These are phyloP conservation scores for Prunus kanzakura DNA, from an alignment of 306 rosid species.

Conservation along the genomic window DNA sequence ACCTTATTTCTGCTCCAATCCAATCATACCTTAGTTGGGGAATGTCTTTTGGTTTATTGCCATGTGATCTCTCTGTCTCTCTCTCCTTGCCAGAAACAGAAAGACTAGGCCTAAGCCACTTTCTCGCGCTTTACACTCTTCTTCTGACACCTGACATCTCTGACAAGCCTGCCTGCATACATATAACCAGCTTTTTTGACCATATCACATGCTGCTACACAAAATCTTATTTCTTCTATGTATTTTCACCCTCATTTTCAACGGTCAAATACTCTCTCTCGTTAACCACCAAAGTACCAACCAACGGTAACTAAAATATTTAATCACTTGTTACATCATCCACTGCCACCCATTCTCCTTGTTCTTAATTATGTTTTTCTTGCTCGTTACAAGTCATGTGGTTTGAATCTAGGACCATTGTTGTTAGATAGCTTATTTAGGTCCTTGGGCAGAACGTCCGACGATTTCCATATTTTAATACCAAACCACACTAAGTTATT, in stretches of 20 bases:
- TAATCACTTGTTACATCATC: neutral
- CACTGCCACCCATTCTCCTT: neutral
- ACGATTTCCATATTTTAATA: neutral
- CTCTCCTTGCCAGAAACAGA: neutral
- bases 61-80: too few species aligned
- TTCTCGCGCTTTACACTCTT: neutral
- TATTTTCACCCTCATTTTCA: neutral
- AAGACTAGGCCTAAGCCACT: neutral
- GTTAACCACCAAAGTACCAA: neutral
- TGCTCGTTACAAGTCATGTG: neutral
- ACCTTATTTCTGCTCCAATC: neutral
- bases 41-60: slow-evolving; percentile 24
- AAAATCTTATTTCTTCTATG: neutral
- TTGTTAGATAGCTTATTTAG: neutral
- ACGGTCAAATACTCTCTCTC: neutral
- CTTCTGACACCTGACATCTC: slow-evolving; percentile 15
- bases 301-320: neutral
- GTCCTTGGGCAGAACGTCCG: neutral
- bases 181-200: slow-evolving; percentile 32
- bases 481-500: neutral
- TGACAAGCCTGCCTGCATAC: slow-evolving; percentile 13
- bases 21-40: neutral
- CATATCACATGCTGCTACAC: slow-evolving; percentile 19
- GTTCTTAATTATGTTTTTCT: neutral
- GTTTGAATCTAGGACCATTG: neutral